Evolutionary conservation across 2,329 filamentous ascomycete genomes (phyloP).

Genomic region (Trichothecium roseum): DNA sequence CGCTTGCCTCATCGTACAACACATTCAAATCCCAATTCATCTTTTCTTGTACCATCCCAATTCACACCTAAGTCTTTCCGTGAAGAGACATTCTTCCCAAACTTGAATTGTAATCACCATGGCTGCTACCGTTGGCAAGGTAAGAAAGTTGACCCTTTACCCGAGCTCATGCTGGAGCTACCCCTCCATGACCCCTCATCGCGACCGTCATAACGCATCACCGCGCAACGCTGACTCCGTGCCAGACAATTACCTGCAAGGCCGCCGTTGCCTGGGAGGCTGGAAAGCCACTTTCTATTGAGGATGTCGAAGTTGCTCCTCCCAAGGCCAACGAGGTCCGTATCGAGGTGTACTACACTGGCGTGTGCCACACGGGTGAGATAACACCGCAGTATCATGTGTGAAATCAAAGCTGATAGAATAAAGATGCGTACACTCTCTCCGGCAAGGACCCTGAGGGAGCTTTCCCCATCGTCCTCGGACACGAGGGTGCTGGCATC

Average conservation of each 20-base stretch:
- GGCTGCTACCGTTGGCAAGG: constrained; percentile 43
- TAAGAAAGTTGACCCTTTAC: constrained; percentile 16
- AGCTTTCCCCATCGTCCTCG: constrained; percentile 79
- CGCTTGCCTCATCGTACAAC: too few relatives aligned
- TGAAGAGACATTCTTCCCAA: too few relatives aligned
- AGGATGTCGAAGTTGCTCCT: constrained; percentile 85
- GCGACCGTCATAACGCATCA: not conserved
- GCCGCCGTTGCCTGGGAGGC: constrained; percentile 97
- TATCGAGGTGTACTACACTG: constrained; percentile 94
- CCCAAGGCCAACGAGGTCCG: constrained; percentile 91
- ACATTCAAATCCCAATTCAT: too few relatives aligned
- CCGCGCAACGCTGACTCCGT: not conserved
- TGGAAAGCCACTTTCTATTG: constrained; percentile 76
- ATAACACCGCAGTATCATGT: not conserved
- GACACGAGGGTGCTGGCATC: constrained; percentile 84
- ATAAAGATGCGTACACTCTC: constrained; percentile 77
- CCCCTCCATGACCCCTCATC: constrained; percentile 1
- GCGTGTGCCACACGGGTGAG: constrained; percentile 93
- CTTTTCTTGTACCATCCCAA: too few relatives aligned
- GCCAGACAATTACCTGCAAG: constrained; percentile 88
- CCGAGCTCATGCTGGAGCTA: constrained; percentile 9
- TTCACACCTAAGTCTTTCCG: too few relatives aligned
- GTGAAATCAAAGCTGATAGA: not conserved
- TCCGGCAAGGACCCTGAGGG: constrained; percentile 97
- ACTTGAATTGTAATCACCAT: constrained; percentile 18